Evolutionary conservation across 1,284 basidiomycete species (phyloP).

Genomic region (Ustilago nuda): DNA sequence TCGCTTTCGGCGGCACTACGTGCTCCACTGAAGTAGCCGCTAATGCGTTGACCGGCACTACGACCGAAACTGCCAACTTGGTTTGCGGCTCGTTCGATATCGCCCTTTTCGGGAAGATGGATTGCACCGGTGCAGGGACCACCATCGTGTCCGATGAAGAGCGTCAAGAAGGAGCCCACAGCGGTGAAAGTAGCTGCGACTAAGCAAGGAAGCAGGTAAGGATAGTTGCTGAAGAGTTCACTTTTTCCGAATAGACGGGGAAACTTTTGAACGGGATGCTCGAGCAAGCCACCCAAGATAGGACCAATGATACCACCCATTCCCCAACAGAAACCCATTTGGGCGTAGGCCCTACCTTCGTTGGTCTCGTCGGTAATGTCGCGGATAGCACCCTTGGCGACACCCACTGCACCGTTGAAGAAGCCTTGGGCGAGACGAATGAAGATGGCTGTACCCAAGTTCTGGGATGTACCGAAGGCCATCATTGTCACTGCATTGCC

Average conservation of each 20-base stretch:
- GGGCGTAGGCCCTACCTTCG: constrained; percentile 91
- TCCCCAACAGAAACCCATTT: constrained; percentile 95
- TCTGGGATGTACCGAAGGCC: constrained; percentile 83
- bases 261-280: constrained; percentile 82
- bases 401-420: constrained; percentile 93
- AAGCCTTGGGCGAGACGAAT: constrained; percentile 93
- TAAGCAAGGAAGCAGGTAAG: constrained; percentile 90
- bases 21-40: constrained; percentile 55
- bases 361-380: constrained; percentile 89
- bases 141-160: constrained; percentile 90
- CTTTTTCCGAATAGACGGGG: constrained; percentile 76
- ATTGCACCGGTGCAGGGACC: constrained; percentile 59
- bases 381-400: constrained; percentile 83
- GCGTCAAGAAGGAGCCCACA: constrained; percentile 82
- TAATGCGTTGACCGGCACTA: constrained; percentile 59
- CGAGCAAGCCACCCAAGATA: constrained; percentile 76
- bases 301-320: constrained; percentile 83
- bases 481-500: constrained; percentile 83
- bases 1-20: constrained; percentile 40
- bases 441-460: constrained; percentile 77
- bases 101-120: constrained; percentile 56
- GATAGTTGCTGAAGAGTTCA: constrained; percentile 81
- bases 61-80: constrained; percentile 55
- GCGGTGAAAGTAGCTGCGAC: constrained; percentile 71
- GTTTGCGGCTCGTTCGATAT: constrained; percentile 48